Percentiles rank a stretch among this genome's conserved stretches.
Conservation (phyloP, 805 yeast species). For the Torulaspora delbrueckii region DNA sequence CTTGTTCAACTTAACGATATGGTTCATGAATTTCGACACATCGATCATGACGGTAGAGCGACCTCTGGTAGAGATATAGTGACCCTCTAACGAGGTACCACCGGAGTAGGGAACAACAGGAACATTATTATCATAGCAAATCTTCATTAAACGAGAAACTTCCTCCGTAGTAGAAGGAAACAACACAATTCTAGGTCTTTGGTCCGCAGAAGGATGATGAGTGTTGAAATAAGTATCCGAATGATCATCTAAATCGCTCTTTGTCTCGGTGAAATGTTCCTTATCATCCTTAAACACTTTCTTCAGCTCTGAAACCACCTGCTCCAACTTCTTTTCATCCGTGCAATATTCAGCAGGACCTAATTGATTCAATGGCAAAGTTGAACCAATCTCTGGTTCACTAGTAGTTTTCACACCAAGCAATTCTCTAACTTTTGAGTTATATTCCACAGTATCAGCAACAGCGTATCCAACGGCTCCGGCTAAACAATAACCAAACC, state of each 20-base stretch:
- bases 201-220: slow-evolving; percentile 56
- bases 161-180: slow-evolving; percentile 64
- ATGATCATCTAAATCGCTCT: slow-evolving; percentile 46
- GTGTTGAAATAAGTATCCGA: slow-evolving; percentile 59
- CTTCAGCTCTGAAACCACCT: slow-evolving; percentile 42
- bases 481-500: slow-evolving; percentile 10
- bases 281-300: slow-evolving; percentile 37
- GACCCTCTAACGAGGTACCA: slow-evolving; percentile 80
- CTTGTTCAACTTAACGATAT: slow-evolving; percentile 51
- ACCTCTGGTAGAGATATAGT: slow-evolving; percentile 62
- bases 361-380: slow-evolving; percentile 19
- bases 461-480: slow-evolving; percentile 12
- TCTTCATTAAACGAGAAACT: slow-evolving; percentile 56
- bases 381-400: slow-evolving; percentile 3
- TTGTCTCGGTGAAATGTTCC: slow-evolving; percentile 31
- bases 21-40: slow-evolving; percentile 50
- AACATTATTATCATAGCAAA: slow-evolving; percentile 54
- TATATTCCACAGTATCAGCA: slow-evolving; percentile 4
- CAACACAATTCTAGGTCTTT: slow-evolving; percentile 53
- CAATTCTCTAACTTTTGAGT: slow-evolving; percentile 3
- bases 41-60: slow-evolving; percentile 63
- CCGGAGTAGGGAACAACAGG: slow-evolving; percentile 80
- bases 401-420: neutral
- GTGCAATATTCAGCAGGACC: slow-evolving; percentile 30
- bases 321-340: slow-evolving; percentile 37